These are phyloP conservation scores for Trichosporon sp. DNA, from an alignment of 1,284 basidiomycete species.

Conservation along the genomic window DNA sequence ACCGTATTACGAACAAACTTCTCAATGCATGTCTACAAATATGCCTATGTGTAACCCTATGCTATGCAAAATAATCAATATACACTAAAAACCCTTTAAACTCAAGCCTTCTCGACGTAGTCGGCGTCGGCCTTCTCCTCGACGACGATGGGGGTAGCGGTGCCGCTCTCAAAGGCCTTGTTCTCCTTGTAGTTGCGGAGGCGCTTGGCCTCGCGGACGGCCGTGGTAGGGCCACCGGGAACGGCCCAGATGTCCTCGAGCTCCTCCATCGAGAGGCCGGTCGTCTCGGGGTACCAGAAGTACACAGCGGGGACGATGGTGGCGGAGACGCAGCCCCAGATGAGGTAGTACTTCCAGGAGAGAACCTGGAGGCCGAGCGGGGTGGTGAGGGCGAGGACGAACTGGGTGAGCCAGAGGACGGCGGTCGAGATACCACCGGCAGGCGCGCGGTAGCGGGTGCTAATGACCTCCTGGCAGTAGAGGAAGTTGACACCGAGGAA, in stretches of 20 bases:
- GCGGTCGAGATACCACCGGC: slow-evolving; percentile 31
- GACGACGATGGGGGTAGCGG: neutral
- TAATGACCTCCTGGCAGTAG: slow-evolving; percentile 34
- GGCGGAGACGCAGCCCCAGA: slow-evolving; percentile 17
- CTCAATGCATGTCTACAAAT: neutral
- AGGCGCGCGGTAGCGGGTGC: slow-evolving; percentile 31
- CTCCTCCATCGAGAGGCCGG: slow-evolving; percentile 31
- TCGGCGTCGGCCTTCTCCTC: neutral
- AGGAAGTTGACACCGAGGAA: slow-evolving; percentile 36
- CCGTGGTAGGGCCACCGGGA: neutral
- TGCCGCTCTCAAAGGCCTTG: neutral
- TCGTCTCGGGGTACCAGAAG: slow-evolving; percentile 37
- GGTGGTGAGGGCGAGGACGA: slow-evolving; percentile 25
- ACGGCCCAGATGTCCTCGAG: slow-evolving; percentile 23
- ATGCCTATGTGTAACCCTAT: neutral
- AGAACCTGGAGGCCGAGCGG: slow-evolving; percentile 27
- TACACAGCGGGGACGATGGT: slow-evolving; percentile 29
- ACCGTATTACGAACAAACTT: neutral
- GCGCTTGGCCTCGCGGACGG: slow-evolving; percentile 13
- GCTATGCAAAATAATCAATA: neutral
- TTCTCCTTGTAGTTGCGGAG: slow-evolving; percentile 9
- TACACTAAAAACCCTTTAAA: neutral
- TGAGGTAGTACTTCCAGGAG: slow-evolving; percentile 29
- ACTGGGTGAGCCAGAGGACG: slow-evolving; percentile 31
- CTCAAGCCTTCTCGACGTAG: neutral